These are phyloP conservation scores for Aquilaria yunnanensis DNA, from an alignment of 345 rosid species.

Conservation along the genomic window DNA sequence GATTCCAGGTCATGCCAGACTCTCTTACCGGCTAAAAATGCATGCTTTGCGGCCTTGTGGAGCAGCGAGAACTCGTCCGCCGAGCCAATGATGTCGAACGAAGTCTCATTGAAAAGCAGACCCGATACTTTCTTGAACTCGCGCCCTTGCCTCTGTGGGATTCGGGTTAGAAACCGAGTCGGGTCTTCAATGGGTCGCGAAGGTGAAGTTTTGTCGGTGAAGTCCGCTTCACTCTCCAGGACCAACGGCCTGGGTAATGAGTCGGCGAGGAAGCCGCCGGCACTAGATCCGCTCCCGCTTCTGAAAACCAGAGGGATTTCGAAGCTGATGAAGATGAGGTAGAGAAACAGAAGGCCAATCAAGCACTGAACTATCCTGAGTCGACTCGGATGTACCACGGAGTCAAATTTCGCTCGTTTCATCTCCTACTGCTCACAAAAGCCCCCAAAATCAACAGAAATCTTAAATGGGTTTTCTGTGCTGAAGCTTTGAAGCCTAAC, in stretches of 20 bases:
- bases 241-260: slow-evolving; percentile 28
- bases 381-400: slow-evolving; percentile 29
- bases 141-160: slow-evolving; percentile 21
- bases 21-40: slow-evolving; percentile 58
- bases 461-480: background rate
- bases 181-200: slow-evolving; percentile 5
- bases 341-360: slow-evolving; percentile 31
- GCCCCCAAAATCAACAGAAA: background rate
- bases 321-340: slow-evolving; percentile 37
- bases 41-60: slow-evolving; percentile 44
- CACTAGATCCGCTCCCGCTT: slow-evolving; percentile 21
- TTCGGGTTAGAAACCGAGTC: slow-evolving; percentile 1
- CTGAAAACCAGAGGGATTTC: slow-evolving; percentile 41
- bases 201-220: slow-evolving; percentile 10
- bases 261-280: slow-evolving; percentile 24
- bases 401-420: slow-evolving; percentile 38
- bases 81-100: slow-evolving; percentile 22
- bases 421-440: slow-evolving; percentile 12
- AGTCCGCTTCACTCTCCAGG: slow-evolving; percentile 16
- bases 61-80: slow-evolving; percentile 53
- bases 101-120: slow-evolving; percentile 36
- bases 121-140: slow-evolving; percentile 36
- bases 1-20: slow-evolving; percentile 46
- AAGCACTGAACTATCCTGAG: slow-evolving; percentile 31
- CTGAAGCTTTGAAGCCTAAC: background rate